A percentile compares a stretch with the other conserved stretches of the same genome.
Evolutionary conservation across 2,329 filamentous ascomycete genomes (phyloP).

Genomic region (Penicillium palitans): DNA sequence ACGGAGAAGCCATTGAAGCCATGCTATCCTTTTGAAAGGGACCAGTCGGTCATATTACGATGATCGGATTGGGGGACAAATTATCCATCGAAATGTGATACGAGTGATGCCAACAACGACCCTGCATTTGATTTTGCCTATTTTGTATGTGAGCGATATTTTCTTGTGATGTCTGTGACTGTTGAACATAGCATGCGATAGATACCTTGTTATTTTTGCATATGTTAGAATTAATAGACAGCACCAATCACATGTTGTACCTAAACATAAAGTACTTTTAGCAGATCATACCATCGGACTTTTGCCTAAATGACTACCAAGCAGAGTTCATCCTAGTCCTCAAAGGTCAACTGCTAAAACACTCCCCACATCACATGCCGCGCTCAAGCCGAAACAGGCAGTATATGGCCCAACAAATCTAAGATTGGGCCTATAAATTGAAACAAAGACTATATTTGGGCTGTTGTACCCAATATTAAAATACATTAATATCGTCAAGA

Average conservation of each 20-base stretch:
- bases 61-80: constrained; percentile 24
- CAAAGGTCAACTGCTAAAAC: not conserved
- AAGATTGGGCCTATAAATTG: not conserved
- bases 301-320: not conserved
- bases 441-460: not conserved
- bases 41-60: constrained; percentile 18
- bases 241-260: not conserved
- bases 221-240: not conserved
- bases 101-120: constrained; percentile 1
- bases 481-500: not conserved
- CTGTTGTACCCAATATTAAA: not conserved
- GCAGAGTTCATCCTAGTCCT: not conserved
- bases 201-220: not conserved
- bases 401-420: not conserved
- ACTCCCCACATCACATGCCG: constrained; percentile 7
- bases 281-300: not conserved
- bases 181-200: not conserved
- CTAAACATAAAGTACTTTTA: not conserved
- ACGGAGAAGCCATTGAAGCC: constrained; percentile 33
- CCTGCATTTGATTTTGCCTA: constrained; percentile 13
- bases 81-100: constrained; percentile 29
- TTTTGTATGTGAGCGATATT: constrained; percentile 8
- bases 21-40: constrained; percentile 22
- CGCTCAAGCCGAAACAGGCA: not conserved
- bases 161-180: not conserved